Evolutionary conservation across 495 filamentous ascomycete species (phyloP).

Genomic region (Podospora bellae-mahoneyi): DNA sequence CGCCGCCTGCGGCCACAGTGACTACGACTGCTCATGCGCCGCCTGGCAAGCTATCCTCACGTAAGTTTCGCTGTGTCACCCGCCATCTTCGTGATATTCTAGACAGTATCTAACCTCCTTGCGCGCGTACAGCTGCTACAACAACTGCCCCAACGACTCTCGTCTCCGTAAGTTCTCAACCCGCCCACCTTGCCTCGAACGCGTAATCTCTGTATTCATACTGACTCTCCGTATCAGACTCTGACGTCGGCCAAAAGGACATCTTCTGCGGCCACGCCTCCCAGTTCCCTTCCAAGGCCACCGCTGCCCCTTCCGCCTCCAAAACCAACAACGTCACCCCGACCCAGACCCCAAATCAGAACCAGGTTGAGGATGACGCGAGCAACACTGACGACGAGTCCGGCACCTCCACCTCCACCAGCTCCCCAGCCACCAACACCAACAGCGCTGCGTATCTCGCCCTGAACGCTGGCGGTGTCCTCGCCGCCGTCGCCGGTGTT

Average conservation of each 20-base stretch:
- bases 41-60: conserved; percentile 39
- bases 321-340: conserved; percentile 10
- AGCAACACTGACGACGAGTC: conserved; percentile 18
- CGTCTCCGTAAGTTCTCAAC: conserved; percentile 23
- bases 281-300: conserved; percentile 35
- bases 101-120: neutral
- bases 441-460: conserved; percentile 35
- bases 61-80: conserved; percentile 21
- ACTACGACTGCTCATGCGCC: conserved; percentile 43
- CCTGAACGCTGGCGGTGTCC: conserved; percentile 30
- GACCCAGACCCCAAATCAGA: conserved; percentile 9
- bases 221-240: neutral
- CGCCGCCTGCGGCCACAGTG: conserved; percentile 31
- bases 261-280: conserved; percentile 42
- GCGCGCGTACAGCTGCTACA: conserved; percentile 38
- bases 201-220: neutral
- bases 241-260: conserved; percentile 32
- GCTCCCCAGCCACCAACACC: conserved; percentile 26
- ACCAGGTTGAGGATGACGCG: conserved; percentile 17
- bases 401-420: conserved; percentile 20
- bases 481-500: conserved; percentile 37
- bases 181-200: neutral
- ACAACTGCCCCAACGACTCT: conserved; percentile 48
- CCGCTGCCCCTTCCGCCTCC: conserved; percentile 9
- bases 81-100: neutral